Evolutionary conservation across 441 rosid genomes (phyloP).

Genomic region (Aquilaria agallochum): DNA sequence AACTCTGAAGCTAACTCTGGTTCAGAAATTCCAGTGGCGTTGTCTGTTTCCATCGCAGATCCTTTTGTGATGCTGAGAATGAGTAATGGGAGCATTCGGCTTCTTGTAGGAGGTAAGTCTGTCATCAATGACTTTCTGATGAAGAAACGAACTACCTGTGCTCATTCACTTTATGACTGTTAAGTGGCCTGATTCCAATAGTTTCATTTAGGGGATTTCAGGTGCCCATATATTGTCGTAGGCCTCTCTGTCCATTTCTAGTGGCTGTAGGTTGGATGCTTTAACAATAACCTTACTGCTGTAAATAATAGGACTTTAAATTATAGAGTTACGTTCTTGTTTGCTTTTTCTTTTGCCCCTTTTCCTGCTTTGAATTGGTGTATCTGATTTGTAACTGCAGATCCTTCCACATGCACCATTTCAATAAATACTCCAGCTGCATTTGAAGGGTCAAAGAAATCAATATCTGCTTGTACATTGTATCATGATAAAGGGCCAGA

Average conservation of each 20-base stretch:
- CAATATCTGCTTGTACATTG: constrained; percentile 82
- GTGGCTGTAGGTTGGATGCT: no score
- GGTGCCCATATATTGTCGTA: no score
- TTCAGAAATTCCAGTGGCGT: constrained; percentile 66
- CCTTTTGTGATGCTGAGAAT: constrained; percentile 86
- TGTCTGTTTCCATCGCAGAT: constrained; percentile 92
- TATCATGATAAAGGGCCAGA: constrained; percentile 96
- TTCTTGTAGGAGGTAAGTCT: constrained; percentile 89
- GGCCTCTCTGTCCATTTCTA: no score
- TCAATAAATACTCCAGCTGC: constrained; percentile 66
- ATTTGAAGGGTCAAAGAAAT: constrained; percentile 59
- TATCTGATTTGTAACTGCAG: constrained; percentile 42
- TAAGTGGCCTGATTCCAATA: no score
- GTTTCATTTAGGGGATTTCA: no score
- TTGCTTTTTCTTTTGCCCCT: constrained; percentile 1
- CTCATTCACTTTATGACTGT: no score
- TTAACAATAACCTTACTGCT: no score
- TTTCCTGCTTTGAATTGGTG: constrained; percentile 13
- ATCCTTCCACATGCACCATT: constrained; percentile 81
- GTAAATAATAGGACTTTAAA: no score
- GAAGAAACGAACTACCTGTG: no score
- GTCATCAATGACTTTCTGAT: not conserved
- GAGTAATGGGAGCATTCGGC: constrained; percentile 88
- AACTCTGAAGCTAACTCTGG: constrained; percentile 68
- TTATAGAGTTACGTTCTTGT: no score